Percentiles rank a stretch among this genome's conserved stretches.
phyloP scores from a whole-genome alignment of 768 basidiomycete species.

The Mycena maculata region DNA sequence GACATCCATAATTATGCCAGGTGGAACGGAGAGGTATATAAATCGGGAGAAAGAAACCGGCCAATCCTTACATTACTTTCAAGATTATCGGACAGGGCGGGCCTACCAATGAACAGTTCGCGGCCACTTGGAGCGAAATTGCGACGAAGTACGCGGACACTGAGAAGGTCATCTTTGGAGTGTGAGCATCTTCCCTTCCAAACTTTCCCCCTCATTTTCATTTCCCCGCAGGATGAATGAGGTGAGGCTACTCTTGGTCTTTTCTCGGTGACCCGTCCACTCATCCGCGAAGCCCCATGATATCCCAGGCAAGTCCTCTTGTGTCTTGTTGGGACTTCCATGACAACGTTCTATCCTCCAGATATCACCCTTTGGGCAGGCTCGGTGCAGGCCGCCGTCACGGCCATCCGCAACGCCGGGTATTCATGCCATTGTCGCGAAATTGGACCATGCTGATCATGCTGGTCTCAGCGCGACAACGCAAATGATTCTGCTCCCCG shows the following conservation, averaged over 20 bases:
- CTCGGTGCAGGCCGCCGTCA: constrained; percentile 69
- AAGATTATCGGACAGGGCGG: constrained; percentile 74
- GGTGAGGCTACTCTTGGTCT: too few species aligned
- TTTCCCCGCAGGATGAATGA: too few species aligned
- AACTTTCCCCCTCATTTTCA: too few species aligned
- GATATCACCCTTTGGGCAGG: constrained; percentile 59
- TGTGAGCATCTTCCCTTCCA: too few species aligned
- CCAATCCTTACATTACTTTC: too few species aligned
- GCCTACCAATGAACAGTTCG: constrained; percentile 65
- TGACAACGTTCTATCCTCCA: constrained; percentile 71
- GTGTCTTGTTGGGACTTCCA: constrained; percentile 40
- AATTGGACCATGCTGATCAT: too few species aligned
- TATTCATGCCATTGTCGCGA: constrained; percentile 16
- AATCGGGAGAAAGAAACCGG: too few species aligned
- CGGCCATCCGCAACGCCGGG: constrained; percentile 70
- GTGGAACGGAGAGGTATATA: constrained; percentile 56
- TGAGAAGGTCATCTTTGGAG: constrained; percentile 57
- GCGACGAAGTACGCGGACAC: constrained; percentile 60
- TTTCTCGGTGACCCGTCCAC: too few species aligned
- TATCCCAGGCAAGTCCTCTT: background rate
- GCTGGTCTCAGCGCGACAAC: constrained; percentile 54
- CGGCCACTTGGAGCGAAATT: constrained; percentile 62
- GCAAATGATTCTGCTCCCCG: constrained; percentile 69
- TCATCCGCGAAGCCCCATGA: constrained; percentile 17
- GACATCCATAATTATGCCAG: constrained; percentile 75